These are phyloP conservation scores for Rickenella mellea DNA, from an alignment of 768 basidiomycete species.

Conservation along the genomic window DNA sequence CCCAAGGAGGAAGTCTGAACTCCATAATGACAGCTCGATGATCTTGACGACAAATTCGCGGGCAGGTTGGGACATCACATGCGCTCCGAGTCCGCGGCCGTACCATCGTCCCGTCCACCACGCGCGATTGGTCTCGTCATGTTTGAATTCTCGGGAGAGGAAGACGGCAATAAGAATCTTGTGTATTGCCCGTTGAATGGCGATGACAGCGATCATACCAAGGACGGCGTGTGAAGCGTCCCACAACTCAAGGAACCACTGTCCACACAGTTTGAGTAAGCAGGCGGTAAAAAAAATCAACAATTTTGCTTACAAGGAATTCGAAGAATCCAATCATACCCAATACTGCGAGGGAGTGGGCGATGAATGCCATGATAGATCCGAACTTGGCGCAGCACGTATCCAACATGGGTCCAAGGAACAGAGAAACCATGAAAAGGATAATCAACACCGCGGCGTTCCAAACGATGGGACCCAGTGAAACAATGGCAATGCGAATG, in stretches of 20 bases:
- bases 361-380: constrained; percentile 83
- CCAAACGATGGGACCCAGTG: constrained; percentile 92
- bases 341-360: constrained; percentile 71
- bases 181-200: constrained; percentile 86
- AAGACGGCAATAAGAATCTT: constrained; percentile 92
- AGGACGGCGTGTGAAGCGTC: constrained; percentile 86
- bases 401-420: constrained; percentile 87
- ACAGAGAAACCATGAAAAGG: constrained; percentile 85
- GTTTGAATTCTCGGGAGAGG: constrained; percentile 96
- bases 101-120: constrained; percentile 99
- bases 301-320: constrained; percentile 61
- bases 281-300: constrained; percentile 6
- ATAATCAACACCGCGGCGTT: constrained; percentile 81
- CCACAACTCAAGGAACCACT: constrained; percentile 97
- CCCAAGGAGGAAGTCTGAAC: constrained; percentile 84
- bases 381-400: constrained; percentile 83
- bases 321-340: constrained; percentile 95
- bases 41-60: constrained; percentile 98
- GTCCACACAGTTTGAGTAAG: constrained; percentile 11
- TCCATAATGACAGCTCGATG: constrained; percentile 92
- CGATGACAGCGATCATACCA: constrained; percentile 84
- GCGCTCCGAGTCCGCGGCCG: constrained; percentile 81
- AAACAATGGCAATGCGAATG: constrained; percentile 87
- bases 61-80: constrained; percentile 95
- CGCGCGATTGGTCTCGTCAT: constrained; percentile 95